Conservation (phyloP, 345 rosid species). For the Aquilaria yunnanensis region DNA sequence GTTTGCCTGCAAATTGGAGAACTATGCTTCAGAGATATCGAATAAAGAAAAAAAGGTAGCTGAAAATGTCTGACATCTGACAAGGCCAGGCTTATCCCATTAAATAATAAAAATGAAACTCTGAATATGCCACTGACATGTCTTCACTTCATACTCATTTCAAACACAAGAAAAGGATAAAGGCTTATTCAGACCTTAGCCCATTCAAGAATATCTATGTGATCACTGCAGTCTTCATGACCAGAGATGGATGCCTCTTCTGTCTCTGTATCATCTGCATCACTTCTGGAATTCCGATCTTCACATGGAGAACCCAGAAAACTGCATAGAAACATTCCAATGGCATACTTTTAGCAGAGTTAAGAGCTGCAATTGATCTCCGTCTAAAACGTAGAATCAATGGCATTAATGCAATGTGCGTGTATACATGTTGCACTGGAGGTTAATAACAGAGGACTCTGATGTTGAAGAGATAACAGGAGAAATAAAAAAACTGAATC, state of each 20-base stretch:
- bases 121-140: too few relatives aligned
- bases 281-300: conserved; percentile 52
- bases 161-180: conserved; percentile 4
- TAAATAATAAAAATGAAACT: not conserved
- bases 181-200: conserved; percentile 56
- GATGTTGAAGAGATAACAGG: too few relatives aligned
- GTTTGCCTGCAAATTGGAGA: conserved; percentile 47
- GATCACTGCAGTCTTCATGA: conserved; percentile 67
- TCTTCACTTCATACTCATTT: not conserved
- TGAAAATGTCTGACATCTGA: not conserved
- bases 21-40: conserved; percentile 5
- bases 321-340: conserved; percentile 33
- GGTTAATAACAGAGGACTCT: too few relatives aligned
- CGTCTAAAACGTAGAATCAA: not conserved
- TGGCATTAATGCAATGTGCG: not conserved
- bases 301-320: conserved; percentile 77
- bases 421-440: not conserved
- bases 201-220: conserved; percentile 79
- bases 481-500: too few relatives aligned
- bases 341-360: not conserved
- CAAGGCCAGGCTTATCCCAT: not conserved
- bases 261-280: conserved; percentile 65
- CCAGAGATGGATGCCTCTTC: conserved; percentile 85
- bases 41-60: too few relatives aligned
- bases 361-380: not conserved